phyloP scores from a whole-genome alignment of 1,139 yeast genomes.

The Pichia sp. region DNA sequence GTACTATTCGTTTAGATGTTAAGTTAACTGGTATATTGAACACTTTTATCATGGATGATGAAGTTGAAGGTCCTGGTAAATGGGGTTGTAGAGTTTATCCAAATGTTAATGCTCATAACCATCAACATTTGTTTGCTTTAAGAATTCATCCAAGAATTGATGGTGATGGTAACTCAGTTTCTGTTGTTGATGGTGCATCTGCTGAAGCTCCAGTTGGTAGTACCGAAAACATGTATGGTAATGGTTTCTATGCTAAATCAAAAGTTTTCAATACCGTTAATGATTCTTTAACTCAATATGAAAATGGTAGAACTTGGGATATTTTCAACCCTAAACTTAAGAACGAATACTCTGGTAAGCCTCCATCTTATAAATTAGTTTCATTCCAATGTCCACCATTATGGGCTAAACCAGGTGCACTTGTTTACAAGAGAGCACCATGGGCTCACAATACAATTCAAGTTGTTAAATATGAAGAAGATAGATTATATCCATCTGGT shows the following conservation, averaged over 20 bases:
- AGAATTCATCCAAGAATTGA: conserved; percentile 77
- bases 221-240: conserved; percentile 65
- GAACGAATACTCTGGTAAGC: conserved; percentile 67
- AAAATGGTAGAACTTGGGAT: conserved; percentile 74
- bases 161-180: conserved; percentile 72
- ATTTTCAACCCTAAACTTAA: conserved; percentile 62
- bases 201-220: conserved; percentile 59
- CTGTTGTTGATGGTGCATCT: conserved; percentile 57
- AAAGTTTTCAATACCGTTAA: conserved; percentile 59
- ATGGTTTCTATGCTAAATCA: conserved; percentile 60
- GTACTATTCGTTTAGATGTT: conserved; percentile 70
- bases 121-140: conserved; percentile 76
- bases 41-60: conserved; percentile 56
- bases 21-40: conserved; percentile 77
- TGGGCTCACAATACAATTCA: conserved; percentile 66
- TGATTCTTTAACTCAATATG: conserved; percentile 60
- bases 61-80: conserved; percentile 59
- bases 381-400: conserved; percentile 71
- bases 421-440: conserved; percentile 75
- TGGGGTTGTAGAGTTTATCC: conserved; percentile 83
- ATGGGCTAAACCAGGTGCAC: conserved; percentile 66
- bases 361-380: conserved; percentile 69
- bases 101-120: conserved; percentile 76
- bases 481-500: conserved; percentile 71
- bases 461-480: conserved; percentile 65